A percentile compares a stretch with the other conserved stretches of the same genome.
Conservation (phyloP, 2,329 filamentous ascomycete species). For the Fusarium phyllophilum region DNA sequence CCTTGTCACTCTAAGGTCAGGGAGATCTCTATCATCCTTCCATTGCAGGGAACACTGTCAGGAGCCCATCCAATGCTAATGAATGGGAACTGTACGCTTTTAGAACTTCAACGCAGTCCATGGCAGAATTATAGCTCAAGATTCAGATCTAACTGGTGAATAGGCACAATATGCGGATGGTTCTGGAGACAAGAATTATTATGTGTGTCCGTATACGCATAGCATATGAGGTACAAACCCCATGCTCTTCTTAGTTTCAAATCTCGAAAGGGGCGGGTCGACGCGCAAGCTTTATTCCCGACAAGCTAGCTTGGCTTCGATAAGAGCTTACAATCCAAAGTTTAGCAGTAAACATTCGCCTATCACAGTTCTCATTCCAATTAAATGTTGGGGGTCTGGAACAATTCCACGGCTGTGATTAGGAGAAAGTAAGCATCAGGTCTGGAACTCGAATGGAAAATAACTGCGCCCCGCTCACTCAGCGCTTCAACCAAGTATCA, state of each 20-base stretch:
- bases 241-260: conserved; percentile 18
- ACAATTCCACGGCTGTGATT: conserved; percentile 11
- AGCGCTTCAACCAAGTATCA: conserved; percentile 28
- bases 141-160: neutral
- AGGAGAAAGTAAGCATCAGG: neutral
- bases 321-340: neutral
- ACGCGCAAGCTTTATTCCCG: conserved; percentile 37
- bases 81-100: neutral
- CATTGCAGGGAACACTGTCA: neutral
- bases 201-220: neutral
- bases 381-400: neutral
- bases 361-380: conserved; percentile 6
- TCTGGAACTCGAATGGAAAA: neutral
- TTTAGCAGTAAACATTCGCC: neutral
- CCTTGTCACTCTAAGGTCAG: neutral
- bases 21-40: neutral
- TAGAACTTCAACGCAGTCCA: neutral
- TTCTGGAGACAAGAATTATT: neutral
- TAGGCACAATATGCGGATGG: neutral
- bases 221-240: neutral
- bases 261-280: conserved; percentile 12
- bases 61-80: neutral
- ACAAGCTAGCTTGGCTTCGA: neutral
- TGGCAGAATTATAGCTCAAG: neutral
- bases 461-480: conserved; percentile 3